phyloP scores from a whole-genome alignment of 495 filamentous ascomycete genomes.

The Penicillium herquei region DNA sequence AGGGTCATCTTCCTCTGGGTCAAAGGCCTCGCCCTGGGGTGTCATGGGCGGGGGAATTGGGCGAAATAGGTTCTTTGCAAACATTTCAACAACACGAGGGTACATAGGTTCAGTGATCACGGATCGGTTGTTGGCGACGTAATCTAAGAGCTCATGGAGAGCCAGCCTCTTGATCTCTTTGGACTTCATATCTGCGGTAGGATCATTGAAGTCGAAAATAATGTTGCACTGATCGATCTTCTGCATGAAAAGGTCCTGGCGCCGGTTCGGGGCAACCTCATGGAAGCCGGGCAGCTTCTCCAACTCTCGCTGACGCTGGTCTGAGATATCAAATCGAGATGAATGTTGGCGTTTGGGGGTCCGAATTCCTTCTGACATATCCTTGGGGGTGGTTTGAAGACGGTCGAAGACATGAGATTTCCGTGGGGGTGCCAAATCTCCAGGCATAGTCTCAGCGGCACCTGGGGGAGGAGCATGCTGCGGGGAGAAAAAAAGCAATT shows the following conservation, averaged over 20 bases:
- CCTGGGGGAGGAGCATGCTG: constrained; percentile 94
- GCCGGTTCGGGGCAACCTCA: constrained; percentile 90
- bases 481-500: constrained; percentile 8
- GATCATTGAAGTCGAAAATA: constrained; percentile 99
- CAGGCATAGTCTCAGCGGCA: constrained; percentile 95
- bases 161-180: constrained; percentile 99
- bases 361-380: constrained; percentile 89
- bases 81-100: constrained; percentile 97
- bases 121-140: constrained; percentile 96
- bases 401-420: constrained; percentile 91
- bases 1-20: constrained; percentile 97
- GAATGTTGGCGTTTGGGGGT: constrained; percentile 96
- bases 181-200: constrained; percentile 98
- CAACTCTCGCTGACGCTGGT: constrained; percentile 83
- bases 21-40: constrained; percentile 96
- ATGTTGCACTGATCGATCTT: constrained; percentile 99
- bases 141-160: constrained; percentile 94
- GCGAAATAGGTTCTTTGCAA: constrained; percentile 96
- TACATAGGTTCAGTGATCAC: constrained; percentile 99
- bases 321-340: constrained; percentile 95
- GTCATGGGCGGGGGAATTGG: constrained; percentile 97
- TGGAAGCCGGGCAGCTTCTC: constrained; percentile 99
- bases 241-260: constrained; percentile 99
- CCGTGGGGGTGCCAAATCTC: constrained; percentile 92
- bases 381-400: constrained; percentile 89